phyloP scores from a whole-genome alignment of 805 yeast genomes.

The Blastobotrys americana region DNA sequence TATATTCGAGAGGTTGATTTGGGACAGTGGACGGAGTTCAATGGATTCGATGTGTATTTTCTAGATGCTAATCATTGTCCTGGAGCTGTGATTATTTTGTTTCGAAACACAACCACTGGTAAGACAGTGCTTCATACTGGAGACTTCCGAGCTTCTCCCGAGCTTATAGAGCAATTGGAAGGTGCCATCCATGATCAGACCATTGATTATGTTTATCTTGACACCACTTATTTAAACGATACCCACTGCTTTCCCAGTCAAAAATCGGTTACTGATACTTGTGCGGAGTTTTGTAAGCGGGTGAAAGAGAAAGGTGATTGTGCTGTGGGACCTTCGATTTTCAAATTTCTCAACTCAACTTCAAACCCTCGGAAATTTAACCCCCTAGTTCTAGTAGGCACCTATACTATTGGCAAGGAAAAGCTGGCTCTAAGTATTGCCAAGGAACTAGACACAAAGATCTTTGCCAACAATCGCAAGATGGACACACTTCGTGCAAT shows the following conservation, averaged over 20 bases:
- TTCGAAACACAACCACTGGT: conserved; percentile 37
- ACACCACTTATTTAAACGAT: conserved; percentile 83
- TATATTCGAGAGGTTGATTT: conserved; percentile 38
- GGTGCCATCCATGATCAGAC: conserved; percentile 21
- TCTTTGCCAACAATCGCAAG: conserved; percentile 42
- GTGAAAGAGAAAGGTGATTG: conserved; percentile 31
- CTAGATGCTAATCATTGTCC: conserved; percentile 96
- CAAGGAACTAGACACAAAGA: conserved; percentile 27
- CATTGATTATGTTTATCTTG: conserved; percentile 67
- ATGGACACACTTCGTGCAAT: conserved; percentile 41
- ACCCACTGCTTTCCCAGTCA: conserved; percentile 73
- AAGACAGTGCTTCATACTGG: conserved; percentile 72
- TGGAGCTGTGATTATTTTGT: conserved; percentile 78
- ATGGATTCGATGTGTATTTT: conserved; percentile 46
- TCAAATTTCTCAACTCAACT: conserved; percentile 15
- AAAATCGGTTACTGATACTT: conserved; percentile 50
- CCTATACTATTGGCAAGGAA: conserved; percentile 92
- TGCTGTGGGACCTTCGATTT: conserved; percentile 11
- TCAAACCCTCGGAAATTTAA: conserved; percentile 22
- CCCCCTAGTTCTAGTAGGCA: conserved; percentile 64
- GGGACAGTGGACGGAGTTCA: conserved; percentile 35
- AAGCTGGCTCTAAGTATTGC: conserved; percentile 55
- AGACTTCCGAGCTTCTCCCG: conserved; percentile 69
- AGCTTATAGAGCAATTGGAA: conserved; percentile 40
- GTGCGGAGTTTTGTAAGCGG: conserved; percentile 46